phyloP scores from a whole-genome alignment of 2,329 filamentous ascomycete genomes.

The Penicillium sp. region DNA sequence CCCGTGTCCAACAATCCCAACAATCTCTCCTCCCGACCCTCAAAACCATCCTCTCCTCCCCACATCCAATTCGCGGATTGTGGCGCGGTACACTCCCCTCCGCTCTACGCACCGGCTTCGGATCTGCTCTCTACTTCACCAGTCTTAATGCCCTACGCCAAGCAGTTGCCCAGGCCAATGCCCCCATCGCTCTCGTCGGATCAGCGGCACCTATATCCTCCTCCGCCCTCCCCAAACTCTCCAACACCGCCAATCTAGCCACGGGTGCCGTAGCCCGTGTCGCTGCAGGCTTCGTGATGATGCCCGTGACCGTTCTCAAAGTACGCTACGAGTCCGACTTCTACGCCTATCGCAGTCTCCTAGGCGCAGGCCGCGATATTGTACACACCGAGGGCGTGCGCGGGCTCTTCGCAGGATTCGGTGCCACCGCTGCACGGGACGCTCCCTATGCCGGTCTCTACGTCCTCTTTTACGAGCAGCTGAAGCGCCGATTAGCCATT shows the following conservation, averaged over 20 bases:
- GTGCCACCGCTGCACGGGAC: conserved; percentile 86
- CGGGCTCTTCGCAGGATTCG: conserved; percentile 91
- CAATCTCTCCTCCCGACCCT: conserved; percentile 62
- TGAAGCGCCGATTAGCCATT: conserved; percentile 34
- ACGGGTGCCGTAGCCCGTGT: conserved; percentile 81
- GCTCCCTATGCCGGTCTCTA: conserved; percentile 97
- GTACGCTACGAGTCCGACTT: conserved; percentile 88
- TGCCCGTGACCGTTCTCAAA: conserved; percentile 95
- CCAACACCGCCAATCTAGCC: conserved; percentile 76
- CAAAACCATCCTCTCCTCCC: conserved; percentile 62
- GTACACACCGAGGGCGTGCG: conserved; percentile 65
- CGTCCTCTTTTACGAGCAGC: conserved; percentile 80
- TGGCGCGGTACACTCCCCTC: conserved; percentile 93
- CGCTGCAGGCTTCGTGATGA: conserved; percentile 82
- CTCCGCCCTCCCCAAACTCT: conserved; percentile 74
- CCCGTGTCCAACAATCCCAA: conserved; percentile 83
- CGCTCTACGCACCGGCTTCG: conserved; percentile 86
- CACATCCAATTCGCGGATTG: conserved; percentile 65
- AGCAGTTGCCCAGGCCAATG: conserved; percentile 48
- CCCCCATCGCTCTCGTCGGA: conserved; percentile 39
- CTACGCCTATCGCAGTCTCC: conserved; percentile 75
- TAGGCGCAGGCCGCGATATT: conserved; percentile 70
- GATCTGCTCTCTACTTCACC: conserved; percentile 91
- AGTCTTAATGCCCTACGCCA: conserved; percentile 79
- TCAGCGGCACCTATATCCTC: conserved; percentile 45